Evolutionary conservation across 2,329 filamentous ascomycete species (phyloP), one percentile per base, ranked within the genome.

Genomic region (Trichoderma sp.): DNA sequence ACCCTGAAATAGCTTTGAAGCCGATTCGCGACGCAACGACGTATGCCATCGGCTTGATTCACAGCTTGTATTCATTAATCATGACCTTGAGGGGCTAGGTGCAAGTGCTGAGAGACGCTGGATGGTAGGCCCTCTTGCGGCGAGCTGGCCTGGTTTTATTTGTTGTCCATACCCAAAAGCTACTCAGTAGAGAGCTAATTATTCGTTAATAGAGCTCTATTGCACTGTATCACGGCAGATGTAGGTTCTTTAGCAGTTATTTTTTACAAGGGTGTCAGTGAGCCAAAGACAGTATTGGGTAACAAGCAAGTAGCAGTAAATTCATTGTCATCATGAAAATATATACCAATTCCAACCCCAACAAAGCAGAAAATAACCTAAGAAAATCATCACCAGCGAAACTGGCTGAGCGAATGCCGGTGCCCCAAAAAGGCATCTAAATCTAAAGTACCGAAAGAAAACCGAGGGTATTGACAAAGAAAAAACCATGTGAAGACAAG

Each of bases 361-460:
- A 64, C 40, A 64, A 55, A 35, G 24, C 35, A 55, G 31, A 64
- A 55, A 35, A 31, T 59, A 58, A n/a, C 29, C 55, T 47, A 67
- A 58, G 53, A 37, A 67, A 67, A 59, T 35, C 27, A 49, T 58
- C 43, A 29, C 66, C 66, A 68, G 66, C 56, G 16, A 40, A 5
- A 63, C 66, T 68, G 66, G 66, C 35, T 68, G 37, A 68, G 37
- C 21, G 66, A 68, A 56, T 61, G 66, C 62, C 40, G 40, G 55
- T 55, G 57, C 65, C 58, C 14, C 19, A 16, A 64, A 33, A 31
- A 55, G 35, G 47, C 65, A 43, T 68, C 65, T 61, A 55, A 53
- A 61, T 68, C 65, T 67, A 67, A 67, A 57, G 53, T 31, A 65
- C 5, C 43, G 35, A 47, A 43, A 49, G 21, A 8, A 49, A 49